phyloP scores from a whole-genome alignment of 1,284 basidiomycete genomes.

The Cutaneotrichosporon sp. region DNA sequence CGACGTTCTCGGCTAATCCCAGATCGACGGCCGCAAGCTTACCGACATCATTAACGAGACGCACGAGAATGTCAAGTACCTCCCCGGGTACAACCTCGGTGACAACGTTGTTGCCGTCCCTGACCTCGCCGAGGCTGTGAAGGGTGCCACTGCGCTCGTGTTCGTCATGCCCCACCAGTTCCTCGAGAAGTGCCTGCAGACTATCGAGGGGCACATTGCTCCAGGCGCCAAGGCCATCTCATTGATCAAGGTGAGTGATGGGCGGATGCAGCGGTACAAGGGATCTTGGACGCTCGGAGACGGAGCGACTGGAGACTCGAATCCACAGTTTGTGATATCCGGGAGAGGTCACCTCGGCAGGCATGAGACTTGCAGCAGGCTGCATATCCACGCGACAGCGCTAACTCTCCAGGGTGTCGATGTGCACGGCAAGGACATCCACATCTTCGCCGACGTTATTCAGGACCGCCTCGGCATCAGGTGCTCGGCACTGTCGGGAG shows the following conservation, averaged over 20 bases:
- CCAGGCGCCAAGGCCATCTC: slow-evolving; percentile 51
- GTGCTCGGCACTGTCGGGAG: slow-evolving; percentile 56
- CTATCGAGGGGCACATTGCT: slow-evolving; percentile 49
- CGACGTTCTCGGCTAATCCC: slow-evolving; percentile 1
- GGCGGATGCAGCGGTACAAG: too few species aligned
- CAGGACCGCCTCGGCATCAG: slow-evolving; percentile 54
- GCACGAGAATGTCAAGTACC: slow-evolving; percentile 51
- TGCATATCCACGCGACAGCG: too few species aligned
- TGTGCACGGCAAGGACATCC: slow-evolving; percentile 53
- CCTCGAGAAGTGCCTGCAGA: slow-evolving; percentile 44
- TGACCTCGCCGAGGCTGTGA: slow-evolving; percentile 51
- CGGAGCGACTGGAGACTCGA: too few species aligned
- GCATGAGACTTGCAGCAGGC: too few species aligned
- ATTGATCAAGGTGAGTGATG: slow-evolving; percentile 47
- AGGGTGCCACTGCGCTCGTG: slow-evolving; percentile 55
- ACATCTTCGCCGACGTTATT: slow-evolving; percentile 58
- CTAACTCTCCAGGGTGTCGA: slow-evolving; percentile 48
- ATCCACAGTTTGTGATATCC: too few species aligned
- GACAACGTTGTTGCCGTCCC: slow-evolving; percentile 54
- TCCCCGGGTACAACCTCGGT: slow-evolving; percentile 53
- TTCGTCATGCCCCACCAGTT: slow-evolving; percentile 58
- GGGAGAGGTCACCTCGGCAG: too few species aligned
- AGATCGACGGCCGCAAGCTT: slow-evolving; percentile 54
- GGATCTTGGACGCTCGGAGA: too few species aligned
- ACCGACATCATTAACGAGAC: slow-evolving; percentile 55